Conservation (phyloP, 2,329 filamentous ascomycete species). For the Hypoxylon rubiginosum region DNA sequence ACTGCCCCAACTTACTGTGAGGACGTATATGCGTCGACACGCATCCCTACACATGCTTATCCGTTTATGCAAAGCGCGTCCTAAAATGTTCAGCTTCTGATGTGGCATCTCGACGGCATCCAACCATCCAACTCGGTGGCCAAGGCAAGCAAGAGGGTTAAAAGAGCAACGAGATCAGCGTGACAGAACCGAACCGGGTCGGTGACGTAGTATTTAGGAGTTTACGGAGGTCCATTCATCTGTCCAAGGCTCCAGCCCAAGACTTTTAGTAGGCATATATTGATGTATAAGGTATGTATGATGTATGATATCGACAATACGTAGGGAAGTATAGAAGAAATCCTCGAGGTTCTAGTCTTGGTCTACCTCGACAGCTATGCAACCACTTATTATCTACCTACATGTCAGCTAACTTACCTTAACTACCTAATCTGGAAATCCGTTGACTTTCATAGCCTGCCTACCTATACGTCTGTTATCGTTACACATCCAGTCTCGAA, state of each 20-base stretch:
- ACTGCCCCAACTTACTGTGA: conserved; percentile 21
- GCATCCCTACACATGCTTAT: conserved; percentile 16
- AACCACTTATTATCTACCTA: not conserved
- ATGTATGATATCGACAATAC: not conserved
- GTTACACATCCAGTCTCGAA: not conserved
- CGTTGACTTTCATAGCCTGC: not conserved
- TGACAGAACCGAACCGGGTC: conserved; percentile 26
- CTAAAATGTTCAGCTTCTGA: conserved; percentile 14
- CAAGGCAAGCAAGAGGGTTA: conserved; percentile 6
- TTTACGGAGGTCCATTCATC: conserved; percentile 27
- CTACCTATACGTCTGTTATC: not conserved
- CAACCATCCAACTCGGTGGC: conserved; percentile 7
- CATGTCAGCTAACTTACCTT: not conserved
- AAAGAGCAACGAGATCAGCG: conserved; percentile 26
- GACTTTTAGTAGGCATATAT: conserved; percentile 1
- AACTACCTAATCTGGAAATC: not conserved
- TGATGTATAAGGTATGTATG: not conserved
- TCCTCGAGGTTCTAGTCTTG: not conserved
- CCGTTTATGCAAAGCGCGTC: not conserved
- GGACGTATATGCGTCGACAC: conserved; percentile 18
- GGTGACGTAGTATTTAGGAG: conserved; percentile 35
- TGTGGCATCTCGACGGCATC: conserved; percentile 22
- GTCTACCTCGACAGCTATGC: not conserved
- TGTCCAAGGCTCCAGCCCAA: not conserved
- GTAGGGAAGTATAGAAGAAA: not conserved